These are phyloP conservation scores for Teratosphaeria pseudoeucalypti DNA, from an alignment of 2,329 filamentous ascomycete genomes.

Conservation along the genomic window DNA sequence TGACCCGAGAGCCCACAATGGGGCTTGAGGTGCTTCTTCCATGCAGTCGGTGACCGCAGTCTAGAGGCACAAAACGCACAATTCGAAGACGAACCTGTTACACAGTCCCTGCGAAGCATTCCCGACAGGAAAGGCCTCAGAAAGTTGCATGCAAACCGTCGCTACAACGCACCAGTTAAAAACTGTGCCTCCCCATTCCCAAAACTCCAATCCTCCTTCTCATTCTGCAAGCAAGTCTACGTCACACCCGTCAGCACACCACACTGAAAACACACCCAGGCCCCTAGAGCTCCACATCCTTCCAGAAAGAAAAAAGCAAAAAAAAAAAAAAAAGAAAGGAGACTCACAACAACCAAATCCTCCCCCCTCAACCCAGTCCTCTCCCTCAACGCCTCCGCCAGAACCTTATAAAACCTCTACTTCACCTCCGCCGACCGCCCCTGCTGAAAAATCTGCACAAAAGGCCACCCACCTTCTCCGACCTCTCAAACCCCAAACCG, in stretches of 20 bases:
- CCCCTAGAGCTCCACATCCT: no score
- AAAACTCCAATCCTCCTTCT: conserved; percentile 25
- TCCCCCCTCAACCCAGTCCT: conserved; percentile 14
- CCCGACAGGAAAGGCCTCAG: no score
- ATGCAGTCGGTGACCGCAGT: background rate
- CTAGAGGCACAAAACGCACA: background rate
- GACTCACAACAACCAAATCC: conserved; percentile 18
- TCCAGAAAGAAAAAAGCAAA: no score
- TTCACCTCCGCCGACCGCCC: conserved; percentile 20
- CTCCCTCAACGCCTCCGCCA: conserved; percentile 15
- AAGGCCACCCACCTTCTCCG: conserved; percentile 20
- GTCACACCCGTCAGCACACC: background rate
- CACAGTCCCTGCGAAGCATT: no score
- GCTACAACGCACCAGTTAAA: conserved; percentile 9
- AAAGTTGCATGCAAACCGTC: background rate
- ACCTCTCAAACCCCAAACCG: conserved; percentile 17
- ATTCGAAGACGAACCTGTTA: no score
- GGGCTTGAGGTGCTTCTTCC: background rate
- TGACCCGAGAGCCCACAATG: conserved; percentile 22
- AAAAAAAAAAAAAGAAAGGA: background rate
- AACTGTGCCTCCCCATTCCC: conserved; percentile 23
- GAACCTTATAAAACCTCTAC: conserved; percentile 14
- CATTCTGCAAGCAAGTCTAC: conserved; percentile 13
- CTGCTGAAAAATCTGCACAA: conserved; percentile 26
- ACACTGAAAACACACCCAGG: background rate